A percentile compares a stretch with the other conserved stretches of the same genome.
Conservation (phyloP, 768 basidiomycete genomes). For the Nevesoporus exiguus region DNA sequence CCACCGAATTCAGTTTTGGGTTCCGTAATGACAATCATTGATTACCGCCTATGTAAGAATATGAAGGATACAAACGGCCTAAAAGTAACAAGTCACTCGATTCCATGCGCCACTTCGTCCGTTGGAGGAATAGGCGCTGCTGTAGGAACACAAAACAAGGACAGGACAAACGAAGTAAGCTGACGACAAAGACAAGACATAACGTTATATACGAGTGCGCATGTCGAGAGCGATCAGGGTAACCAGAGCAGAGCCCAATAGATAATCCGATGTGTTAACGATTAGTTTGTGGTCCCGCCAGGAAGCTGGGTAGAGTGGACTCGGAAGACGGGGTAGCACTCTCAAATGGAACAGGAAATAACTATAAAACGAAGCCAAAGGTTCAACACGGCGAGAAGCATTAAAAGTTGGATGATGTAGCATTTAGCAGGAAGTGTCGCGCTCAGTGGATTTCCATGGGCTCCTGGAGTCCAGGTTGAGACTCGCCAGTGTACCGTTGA, state of each 20-base stretch:
- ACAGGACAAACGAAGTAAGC: slow-evolving; percentile 28
- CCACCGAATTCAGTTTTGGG: slow-evolving; percentile 1
- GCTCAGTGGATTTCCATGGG: slow-evolving; percentile 32
- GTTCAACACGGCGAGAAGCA: slow-evolving; percentile 11
- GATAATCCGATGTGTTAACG: slow-evolving; percentile 29
- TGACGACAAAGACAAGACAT: slow-evolving; percentile 30
- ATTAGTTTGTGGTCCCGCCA: slow-evolving; percentile 27
- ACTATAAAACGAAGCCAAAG: slow-evolving; percentile 24
- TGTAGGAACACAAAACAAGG: slow-evolving; percentile 31
- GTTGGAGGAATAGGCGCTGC: not conserved
- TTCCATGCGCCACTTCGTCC: slow-evolving; percentile 9
- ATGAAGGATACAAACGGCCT: slow-evolving; percentile 11
- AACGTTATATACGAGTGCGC: slow-evolving; percentile 33
- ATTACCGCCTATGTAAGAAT: slow-evolving; percentile 1
- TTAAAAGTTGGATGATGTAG: slow-evolving; percentile 7
- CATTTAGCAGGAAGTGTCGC: slow-evolving; percentile 20
- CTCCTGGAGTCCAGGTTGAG: slow-evolving; percentile 55
- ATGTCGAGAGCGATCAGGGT: slow-evolving; percentile 38
- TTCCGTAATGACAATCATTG: not conserved
- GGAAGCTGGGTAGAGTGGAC: slow-evolving; percentile 15
- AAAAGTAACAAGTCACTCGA: slow-evolving; percentile 12
- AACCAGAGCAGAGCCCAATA: slow-evolving; percentile 34
- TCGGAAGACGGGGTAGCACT: slow-evolving; percentile 18
- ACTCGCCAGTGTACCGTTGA: slow-evolving; percentile 75
- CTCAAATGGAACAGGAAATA: slow-evolving; percentile 11